Percentiles rank a stretch among this genome's conserved stretches.
Evolutionary conservation across 148 eudicot species (phyloP).

Genomic region (Oxyria digyna): DNA sequence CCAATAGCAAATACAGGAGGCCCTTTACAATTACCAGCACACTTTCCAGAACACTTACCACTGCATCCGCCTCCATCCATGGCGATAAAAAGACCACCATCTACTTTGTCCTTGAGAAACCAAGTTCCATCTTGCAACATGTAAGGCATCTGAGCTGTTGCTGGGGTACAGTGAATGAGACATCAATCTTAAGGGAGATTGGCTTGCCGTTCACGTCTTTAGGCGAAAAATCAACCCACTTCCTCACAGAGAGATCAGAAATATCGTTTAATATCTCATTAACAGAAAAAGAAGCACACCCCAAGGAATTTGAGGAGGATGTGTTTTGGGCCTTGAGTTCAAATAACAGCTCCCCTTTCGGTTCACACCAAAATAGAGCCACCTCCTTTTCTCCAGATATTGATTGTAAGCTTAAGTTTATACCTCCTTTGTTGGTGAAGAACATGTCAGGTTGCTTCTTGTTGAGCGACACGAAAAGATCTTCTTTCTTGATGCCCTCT

Average conservation of each 20-base stretch:
- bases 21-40: slow-evolving; percentile 21
- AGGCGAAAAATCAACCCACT: slow-evolving; percentile 57
- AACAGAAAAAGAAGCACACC: slow-evolving; percentile 50
- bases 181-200: slow-evolving; percentile 43
- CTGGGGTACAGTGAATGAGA: slow-evolving; percentile 54
- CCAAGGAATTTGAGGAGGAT: slow-evolving; percentile 29
- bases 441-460: slow-evolving; percentile 73
- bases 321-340: slow-evolving; percentile 28
- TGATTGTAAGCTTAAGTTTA: slow-evolving; percentile 37
- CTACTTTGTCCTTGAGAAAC: slow-evolving; percentile 17
- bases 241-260: slow-evolving; percentile 47
- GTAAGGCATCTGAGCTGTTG: slow-evolving; percentile 35
- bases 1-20: slow-evolving; percentile 1
- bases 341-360: slow-evolving; percentile 54
- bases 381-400: slow-evolving; percentile 56
- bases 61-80: slow-evolving; percentile 18
- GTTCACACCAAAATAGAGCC: slow-evolving; percentile 70
- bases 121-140: slow-evolving; percentile 33
- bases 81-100: too few relatives aligned
- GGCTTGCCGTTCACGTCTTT: slow-evolving; percentile 25
- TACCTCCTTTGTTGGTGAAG: slow-evolving; percentile 39
- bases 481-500: slow-evolving; percentile 28
- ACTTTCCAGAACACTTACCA: slow-evolving; percentile 18
- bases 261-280: slow-evolving; percentile 33
- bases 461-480: slow-evolving; percentile 42